A percentile compares a stretch with the other conserved stretches of the same genome.
Evolutionary conservation across 345 rosid species (phyloP).

Genomic region (Linum trigynum): DNA sequence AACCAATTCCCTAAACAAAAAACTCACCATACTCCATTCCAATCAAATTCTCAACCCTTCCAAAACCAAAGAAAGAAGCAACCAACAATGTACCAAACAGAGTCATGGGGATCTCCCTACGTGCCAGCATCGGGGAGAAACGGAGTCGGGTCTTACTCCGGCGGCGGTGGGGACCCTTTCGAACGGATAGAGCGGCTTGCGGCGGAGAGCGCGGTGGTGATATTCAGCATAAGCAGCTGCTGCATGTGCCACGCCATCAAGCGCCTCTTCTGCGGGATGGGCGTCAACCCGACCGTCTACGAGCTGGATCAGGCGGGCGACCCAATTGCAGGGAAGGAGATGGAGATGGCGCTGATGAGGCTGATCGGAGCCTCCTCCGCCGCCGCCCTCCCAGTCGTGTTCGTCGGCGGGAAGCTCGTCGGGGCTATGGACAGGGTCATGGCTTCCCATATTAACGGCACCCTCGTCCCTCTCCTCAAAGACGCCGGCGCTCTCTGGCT

Average conservation of each 20-base stretch:
- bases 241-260: constrained; percentile 97
- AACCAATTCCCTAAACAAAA: constrained; percentile 1
- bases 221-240: constrained; percentile 79
- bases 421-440: constrained; percentile 89
- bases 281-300: constrained; percentile 79
- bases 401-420: constrained; percentile 82
- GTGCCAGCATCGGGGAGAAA: background rate
- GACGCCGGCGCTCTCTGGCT: constrained; percentile 96
- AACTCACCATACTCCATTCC: background rate
- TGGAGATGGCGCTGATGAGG: constrained; percentile 54
- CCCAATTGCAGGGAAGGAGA: constrained; percentile 50
- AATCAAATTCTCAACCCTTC: background rate
- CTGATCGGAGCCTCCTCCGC: constrained; percentile 47
- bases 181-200: constrained; percentile 58
- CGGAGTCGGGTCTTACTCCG: constrained; percentile 24
- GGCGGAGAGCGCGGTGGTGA: constrained; percentile 79
- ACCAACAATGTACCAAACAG: constrained; percentile 43
- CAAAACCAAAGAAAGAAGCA: too few relatives aligned
- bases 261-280: constrained; percentile 80
- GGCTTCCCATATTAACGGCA: constrained; percentile 87
- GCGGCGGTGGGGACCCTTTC: constrained; percentile 28
- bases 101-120: constrained; percentile 26
- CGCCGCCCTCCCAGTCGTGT: constrained; percentile 76
- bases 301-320: constrained; percentile 62
- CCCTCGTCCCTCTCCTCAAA: constrained; percentile 91